Percentiles rank a stretch among this genome's conserved stretches.
These are phyloP conservation scores for Penicillium sp. DNA, from an alignment of 2,329 filamentous ascomycete genomes.

Conservation along the genomic window DNA sequence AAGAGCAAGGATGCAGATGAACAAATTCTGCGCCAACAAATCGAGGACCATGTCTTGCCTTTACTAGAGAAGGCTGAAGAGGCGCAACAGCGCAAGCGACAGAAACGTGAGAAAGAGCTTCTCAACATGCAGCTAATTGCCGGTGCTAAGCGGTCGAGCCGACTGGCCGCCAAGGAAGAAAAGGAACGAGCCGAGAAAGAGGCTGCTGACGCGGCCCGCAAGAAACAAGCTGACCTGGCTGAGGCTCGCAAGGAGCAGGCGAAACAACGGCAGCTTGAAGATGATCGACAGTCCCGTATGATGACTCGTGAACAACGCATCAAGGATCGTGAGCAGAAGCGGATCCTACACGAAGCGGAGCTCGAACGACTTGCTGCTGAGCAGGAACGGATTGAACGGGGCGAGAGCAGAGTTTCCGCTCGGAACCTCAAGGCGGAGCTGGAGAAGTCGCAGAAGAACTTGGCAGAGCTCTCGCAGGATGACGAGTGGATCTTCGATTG, in stretches of 20 bases:
- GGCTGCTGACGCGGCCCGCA: conserved; percentile 67
- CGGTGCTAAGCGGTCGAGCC: conserved; percentile 89
- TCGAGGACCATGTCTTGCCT: conserved; percentile 77
- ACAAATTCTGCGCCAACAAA: conserved; percentile 68
- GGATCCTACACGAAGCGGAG: conserved; percentile 80
- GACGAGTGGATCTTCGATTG: conserved; percentile 96
- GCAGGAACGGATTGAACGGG: conserved; percentile 59
- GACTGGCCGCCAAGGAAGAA: conserved; percentile 79
- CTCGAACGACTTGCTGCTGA: conserved; percentile 75
- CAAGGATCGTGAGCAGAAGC: conserved; percentile 79
- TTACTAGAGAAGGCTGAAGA: conserved; percentile 75
- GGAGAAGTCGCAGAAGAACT: conserved; percentile 72
- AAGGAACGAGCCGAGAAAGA: conserved; percentile 72
- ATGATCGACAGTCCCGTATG: conserved; percentile 74
- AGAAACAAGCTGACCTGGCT: conserved; percentile 61
- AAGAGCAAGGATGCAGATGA: conserved; percentile 83
- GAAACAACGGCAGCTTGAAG: conserved; percentile 62
- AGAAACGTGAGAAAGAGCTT: conserved; percentile 75
- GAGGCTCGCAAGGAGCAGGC: conserved; percentile 61
- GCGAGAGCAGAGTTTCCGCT: conserved; percentile 67
- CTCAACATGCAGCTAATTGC: conserved; percentile 81
- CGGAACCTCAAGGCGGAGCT: conserved; percentile 79
- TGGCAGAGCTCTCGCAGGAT: conserved; percentile 71
- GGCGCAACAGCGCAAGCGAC: conserved; percentile 66
- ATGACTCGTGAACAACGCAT: conserved; percentile 82